These are phyloP conservation scores for Sphaerulina populicola DNA, from an alignment of 2,329 filamentous ascomycete genomes.

Conservation along the genomic window DNA sequence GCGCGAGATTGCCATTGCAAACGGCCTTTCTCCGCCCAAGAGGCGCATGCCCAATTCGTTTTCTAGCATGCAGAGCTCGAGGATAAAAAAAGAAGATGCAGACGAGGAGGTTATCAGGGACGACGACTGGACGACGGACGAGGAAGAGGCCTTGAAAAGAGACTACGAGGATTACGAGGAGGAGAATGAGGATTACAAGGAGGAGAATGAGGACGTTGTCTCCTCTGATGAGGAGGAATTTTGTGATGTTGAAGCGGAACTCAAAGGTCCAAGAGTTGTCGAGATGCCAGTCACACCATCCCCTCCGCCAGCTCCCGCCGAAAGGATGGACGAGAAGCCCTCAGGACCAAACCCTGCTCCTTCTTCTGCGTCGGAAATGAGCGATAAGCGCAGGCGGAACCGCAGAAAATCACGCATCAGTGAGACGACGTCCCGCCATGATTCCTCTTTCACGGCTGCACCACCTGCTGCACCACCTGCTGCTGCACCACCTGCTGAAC, in stretches of 20 bases:
- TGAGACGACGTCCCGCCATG: background rate
- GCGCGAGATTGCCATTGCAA: constrained; percentile 3
- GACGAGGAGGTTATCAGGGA: constrained; percentile 12
- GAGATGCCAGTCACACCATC: background rate
- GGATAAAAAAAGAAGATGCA: background rate
- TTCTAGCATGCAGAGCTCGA: background rate
- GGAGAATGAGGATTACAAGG: constrained; percentile 1
- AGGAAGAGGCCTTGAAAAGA: background rate
- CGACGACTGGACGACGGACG: constrained; percentile 9
- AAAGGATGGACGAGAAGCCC: background rate
- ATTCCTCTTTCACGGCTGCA: background rate
- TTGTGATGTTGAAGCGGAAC: background rate
- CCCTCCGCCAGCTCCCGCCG: background rate
- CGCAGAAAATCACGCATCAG: background rate
- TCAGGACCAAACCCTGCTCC: background rate
- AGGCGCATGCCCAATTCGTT: background rate
- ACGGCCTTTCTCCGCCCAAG: background rate
- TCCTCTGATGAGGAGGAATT: background rate
- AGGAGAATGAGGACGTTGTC: background rate
- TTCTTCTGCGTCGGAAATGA: background rate
- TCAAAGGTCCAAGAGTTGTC: background rate
- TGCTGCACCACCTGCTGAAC: background rate
- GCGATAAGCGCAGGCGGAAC: background rate
- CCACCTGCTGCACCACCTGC: background rate
- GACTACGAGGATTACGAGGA: background rate